Evolutionary conservation across 2,329 filamentous ascomycete species (phyloP), one percentile per base, ranked within the genome.

Genomic region (Phyllosticta ampelicida): DNA sequence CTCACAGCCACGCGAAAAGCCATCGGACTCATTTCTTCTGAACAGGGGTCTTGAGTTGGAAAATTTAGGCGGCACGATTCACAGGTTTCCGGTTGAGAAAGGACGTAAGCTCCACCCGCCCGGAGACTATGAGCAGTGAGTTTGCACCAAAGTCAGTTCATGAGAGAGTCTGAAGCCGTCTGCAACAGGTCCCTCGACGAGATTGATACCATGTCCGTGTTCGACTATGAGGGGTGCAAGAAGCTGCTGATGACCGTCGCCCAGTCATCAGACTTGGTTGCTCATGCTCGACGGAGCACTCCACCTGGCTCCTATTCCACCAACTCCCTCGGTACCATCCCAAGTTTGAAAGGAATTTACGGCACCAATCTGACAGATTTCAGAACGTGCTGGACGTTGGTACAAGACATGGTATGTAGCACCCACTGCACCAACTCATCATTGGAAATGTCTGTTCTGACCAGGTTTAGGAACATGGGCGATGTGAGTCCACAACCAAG

Each of bases 381-480:
- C 18, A 61, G 53, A 60, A 62, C 50, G 65, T 70, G 48, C 63
- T 72, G 20, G 70, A 72, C 59, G 64, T 72, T 5, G 68, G 68
- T 21, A 67, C 67, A 5, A 69, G 69, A 11, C 23, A 21, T 29
- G 51, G 51, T 53, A 53, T n/a, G 48, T 13, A 16, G 21, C 21
- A 51, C 6, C 9, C 18, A 11, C 6, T 21, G 13, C 2, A 16
- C 48, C 19, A 13, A 5, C 18, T 6, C 16, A 44, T 44, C 11
- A 16, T 6, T 44, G 3, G 4, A 51, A 51, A 1, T 21, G 2
- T 21, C 9, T 20, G 9, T 18, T 20, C 48, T 51, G 21, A 51
- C n/a, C 29, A 20, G n/a, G 9, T n/a, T 68, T 66, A 1, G 70
- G 70, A 0, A 61, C 70, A n/a, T 72, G 69, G 68, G 69, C 68